Evolutionary conservation across 1,284 basidiomycete species (phyloP), one percentile per base, ranked within the genome.

Genomic region (Moniliella sp.): DNA sequence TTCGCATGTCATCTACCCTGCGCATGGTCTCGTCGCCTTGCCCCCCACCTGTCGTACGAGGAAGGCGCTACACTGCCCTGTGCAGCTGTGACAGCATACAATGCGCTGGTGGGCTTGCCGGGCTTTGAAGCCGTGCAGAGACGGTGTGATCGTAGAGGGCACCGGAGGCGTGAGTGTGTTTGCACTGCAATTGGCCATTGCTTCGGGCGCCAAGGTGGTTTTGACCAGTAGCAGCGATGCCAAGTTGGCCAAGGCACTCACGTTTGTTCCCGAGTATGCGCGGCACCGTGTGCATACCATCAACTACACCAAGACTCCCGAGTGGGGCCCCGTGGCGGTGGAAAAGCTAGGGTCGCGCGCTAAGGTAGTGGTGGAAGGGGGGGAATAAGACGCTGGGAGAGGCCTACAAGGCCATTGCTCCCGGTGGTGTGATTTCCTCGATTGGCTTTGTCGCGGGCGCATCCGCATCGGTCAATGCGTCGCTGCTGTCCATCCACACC

Each of bases 101-200:
- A 65, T 41, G 63, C 64, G 2, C 56, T 70, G 4, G 44, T 60
- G 27, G 69, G 68, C 1, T 58, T 63, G 2, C 48, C 57, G 4
- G n/a, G n/a, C n/a, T n/a, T 62, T 65, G 5, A 29, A 69, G 37
- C 57, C 59, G 15, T 43, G 69, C 64, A 46, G 55, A 34, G 44
- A 64, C 0, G 64, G 64, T 7, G 66, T 73, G 18, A 62, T 74
- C 11, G 63, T 69, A 7, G 62, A 69, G 13, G 71, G 71, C 4
- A 72, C 70, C 0, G 72, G 71, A 3, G 71, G 71, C n/a, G 71
- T 73, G 10, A 70, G 69, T 2, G 65, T 69, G 66, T 68, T 45
- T 67, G 57, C 15, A 46, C 61, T 62, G 28, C 72, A 73, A 50
- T 61, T 75, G 27, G 72, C 70, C 0, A 59, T 67, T 12, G 69